phyloP scores from a whole-genome alignment of 2,329 filamentous ascomycete species.

The Stachybotrys elegans region DNA sequence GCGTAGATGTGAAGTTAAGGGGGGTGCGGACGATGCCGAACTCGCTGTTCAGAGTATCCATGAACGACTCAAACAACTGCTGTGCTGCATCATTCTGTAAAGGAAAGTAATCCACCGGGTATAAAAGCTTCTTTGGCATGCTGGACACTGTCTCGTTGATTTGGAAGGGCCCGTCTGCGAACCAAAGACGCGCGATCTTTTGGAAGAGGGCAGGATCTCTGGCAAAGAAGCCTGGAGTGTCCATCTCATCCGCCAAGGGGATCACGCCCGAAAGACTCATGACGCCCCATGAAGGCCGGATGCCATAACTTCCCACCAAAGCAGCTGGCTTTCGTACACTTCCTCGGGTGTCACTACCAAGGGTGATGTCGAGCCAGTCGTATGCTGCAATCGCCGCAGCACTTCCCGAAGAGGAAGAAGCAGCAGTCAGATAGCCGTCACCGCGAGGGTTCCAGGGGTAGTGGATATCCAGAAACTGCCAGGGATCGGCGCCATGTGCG shows the following conservation, averaged over 20 bases:
- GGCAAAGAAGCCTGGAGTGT: constrained; percentile 9
- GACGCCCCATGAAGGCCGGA: constrained; percentile 8
- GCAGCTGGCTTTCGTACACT: constrained; percentile 10
- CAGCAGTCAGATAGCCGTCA: neutral
- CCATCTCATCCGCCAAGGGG: constrained; percentile 8
- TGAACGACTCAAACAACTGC: constrained; percentile 6
- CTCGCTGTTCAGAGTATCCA: constrained; percentile 2
- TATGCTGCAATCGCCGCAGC: neutral
- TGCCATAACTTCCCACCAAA: constrained; percentile 9
- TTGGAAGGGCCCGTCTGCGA: neutral
- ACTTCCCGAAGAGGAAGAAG: neutral
- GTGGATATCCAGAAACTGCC: neutral
- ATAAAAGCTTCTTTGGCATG: constrained; percentile 3
- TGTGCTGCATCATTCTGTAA: constrained; percentile 5
- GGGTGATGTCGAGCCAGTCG: neutral
- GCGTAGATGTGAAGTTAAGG: constrained; percentile 3
- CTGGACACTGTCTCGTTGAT: neutral
- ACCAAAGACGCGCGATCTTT: constrained; percentile 3
- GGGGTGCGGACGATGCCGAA: neutral
- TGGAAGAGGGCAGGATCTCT: constrained; percentile 9
- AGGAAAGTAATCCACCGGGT: constrained; percentile 7
- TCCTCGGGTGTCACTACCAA: constrained; percentile 2
- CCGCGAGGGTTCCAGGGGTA: neutral
- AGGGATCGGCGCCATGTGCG: neutral
- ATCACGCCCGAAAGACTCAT: constrained; percentile 8